phyloP scores from a whole-genome alignment of 306 rosid genomes.

The Crotalaria pallida region DNA sequence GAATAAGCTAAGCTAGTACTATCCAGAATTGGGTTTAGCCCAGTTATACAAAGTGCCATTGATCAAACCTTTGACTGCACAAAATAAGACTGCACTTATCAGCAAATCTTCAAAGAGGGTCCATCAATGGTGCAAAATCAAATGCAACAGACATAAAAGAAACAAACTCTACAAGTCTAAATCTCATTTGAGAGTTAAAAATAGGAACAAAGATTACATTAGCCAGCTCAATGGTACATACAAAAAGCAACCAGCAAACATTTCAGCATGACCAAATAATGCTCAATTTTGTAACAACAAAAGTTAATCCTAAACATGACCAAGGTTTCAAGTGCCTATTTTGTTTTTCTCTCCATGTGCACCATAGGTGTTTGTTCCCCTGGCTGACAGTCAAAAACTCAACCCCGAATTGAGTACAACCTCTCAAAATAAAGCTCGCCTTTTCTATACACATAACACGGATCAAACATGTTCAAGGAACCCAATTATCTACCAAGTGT shows the following conservation, averaged over 20 bases:
- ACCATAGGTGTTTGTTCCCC: too few relatives aligned
- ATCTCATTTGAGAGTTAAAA: not conserved
- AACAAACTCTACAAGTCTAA: not conserved
- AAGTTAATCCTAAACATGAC: not conserved
- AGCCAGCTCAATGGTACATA: not conserved
- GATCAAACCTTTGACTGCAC: slow-evolving; percentile 31
- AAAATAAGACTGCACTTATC: not conserved
- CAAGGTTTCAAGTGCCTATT: not conserved
- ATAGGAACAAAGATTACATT: not conserved
- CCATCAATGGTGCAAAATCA: not conserved
- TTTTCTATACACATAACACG: too few relatives aligned
- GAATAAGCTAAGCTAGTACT: slow-evolving; percentile 37
- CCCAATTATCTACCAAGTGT: too few relatives aligned
- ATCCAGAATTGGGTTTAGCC: slow-evolving; percentile 43
- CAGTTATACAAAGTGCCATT: slow-evolving; percentile 62
- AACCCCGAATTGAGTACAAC: too few relatives aligned
- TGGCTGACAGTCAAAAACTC: too few relatives aligned
- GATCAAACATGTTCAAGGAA: too few relatives aligned
- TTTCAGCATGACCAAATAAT: not conserved
- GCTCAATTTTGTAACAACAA: not conserved
- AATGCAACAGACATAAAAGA: not conserved
- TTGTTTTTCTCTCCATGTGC: too few relatives aligned
- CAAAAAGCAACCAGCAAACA: not conserved
- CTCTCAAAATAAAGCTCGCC: too few relatives aligned
- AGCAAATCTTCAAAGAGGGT: slow-evolving; percentile 9